phyloP scores from a whole-genome alignment of 2,329 filamentous ascomycete genomes.

The Furcasterigmium sp. region DNA sequence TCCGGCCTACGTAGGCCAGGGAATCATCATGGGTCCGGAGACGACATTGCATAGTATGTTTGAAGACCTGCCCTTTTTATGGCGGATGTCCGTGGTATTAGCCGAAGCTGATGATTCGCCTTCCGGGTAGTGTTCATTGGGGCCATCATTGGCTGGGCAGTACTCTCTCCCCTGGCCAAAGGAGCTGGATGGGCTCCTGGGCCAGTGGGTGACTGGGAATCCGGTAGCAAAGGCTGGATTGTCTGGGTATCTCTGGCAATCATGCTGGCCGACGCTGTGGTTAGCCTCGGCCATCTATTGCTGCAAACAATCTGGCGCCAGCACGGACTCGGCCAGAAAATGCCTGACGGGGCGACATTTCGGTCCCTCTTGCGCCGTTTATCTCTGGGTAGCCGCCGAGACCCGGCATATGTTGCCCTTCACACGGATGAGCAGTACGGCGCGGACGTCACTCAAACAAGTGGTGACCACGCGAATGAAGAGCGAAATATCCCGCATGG shows the following conservation, averaged over 20 bases:
- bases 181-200: conserved; percentile 84
- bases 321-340: background rate
- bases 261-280: conserved; percentile 89
- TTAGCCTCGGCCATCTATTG: conserved; percentile 78
- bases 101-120: background rate
- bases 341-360: too few species aligned
- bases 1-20: conserved; percentile 94
- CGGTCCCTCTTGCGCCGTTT: too few species aligned
- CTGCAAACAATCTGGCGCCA: conserved; percentile 47
- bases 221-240: conserved; percentile 96
- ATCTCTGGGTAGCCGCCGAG: too few species aligned
- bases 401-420: conserved; percentile 2
- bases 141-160: conserved; percentile 81
- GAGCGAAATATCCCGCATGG: too few species aligned
- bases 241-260: conserved; percentile 95
- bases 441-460: too few species aligned
- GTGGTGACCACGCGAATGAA: too few species aligned
- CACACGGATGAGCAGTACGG: background rate
- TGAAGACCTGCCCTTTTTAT: background rate
- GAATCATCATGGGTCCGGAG: conserved; percentile 95
- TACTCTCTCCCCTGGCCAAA: conserved; percentile 87
- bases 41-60: conserved; percentile 73
- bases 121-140: conserved; percentile 64
- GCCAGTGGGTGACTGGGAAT: conserved; percentile 80
- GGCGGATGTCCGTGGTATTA: background rate